Evolutionary conservation across 148 eudicot species (phyloP).

Genomic region (Cornus florida): DNA sequence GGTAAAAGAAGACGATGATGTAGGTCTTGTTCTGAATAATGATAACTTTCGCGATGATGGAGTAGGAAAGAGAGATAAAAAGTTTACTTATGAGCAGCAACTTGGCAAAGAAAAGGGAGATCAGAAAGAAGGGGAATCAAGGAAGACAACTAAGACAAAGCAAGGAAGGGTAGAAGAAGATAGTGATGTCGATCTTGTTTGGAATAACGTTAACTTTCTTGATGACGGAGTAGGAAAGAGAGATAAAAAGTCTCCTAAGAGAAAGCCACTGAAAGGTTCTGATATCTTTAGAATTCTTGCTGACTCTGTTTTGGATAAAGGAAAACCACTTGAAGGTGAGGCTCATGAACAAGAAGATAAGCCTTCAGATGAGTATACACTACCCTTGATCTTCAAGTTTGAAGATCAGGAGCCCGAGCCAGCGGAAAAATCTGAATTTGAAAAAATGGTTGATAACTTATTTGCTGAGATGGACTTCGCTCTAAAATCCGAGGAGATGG

Average conservation of each 20-base stretch:
- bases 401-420: constrained; percentile 6
- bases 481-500: constrained; percentile 27
- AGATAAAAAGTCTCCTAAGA: not conserved
- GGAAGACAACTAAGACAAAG: not conserved
- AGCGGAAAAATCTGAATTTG: constrained; percentile 18
- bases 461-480: constrained; percentile 27
- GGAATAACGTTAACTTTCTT: no score
- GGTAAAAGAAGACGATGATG: not conserved
- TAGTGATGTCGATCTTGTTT: no score
- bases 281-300: constrained; percentile 22
- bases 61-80: not conserved
- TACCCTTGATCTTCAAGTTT: constrained; percentile 25
- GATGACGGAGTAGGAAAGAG: not conserved
- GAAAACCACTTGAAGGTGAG: not conserved
- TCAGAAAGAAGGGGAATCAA: not conserved
- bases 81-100: not conserved
- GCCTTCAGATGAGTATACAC: not conserved
- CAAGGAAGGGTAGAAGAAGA: not conserved
- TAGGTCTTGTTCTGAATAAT: no score
- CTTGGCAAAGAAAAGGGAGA: not conserved
- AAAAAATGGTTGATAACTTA: constrained; percentile 20
- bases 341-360: not conserved
- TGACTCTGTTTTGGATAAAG: constrained; percentile 24
- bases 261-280: not conserved
- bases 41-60: not conserved